Evolutionary conservation across 2,329 filamentous ascomycete genomes (phyloP).

Genomic region (Colletotrichum sp.): DNA sequence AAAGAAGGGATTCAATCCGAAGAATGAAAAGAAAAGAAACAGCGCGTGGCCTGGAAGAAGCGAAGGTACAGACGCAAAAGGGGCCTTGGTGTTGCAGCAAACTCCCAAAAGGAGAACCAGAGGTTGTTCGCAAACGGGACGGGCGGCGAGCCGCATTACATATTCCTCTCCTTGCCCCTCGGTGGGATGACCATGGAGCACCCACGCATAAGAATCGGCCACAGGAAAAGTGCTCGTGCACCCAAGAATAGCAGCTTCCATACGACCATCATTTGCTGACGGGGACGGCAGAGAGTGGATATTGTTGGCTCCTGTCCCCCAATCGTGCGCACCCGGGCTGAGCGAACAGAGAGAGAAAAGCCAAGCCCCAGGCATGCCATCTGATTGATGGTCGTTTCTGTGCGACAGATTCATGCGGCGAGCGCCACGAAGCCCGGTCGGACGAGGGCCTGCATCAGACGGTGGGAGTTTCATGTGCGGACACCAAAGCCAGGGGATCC

Average conservation of each 20-base stretch:
- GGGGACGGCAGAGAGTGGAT: background rate
- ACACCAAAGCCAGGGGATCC: background rate
- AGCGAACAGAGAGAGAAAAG: background rate
- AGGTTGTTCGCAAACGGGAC: background rate
- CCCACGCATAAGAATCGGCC: background rate
- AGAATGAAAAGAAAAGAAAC: background rate
- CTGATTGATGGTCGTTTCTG: conserved; percentile 16
- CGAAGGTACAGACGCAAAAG: conserved; percentile 8
- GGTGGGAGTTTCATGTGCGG: conserved; percentile 15
- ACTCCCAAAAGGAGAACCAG: background rate
- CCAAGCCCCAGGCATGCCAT: background rate
- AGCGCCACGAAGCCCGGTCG: conserved; percentile 9
- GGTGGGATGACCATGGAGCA: background rate
- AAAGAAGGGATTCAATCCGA: conserved; percentile 17
- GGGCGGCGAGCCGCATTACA: conserved; percentile 13
- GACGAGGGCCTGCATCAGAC: conserved; percentile 20
- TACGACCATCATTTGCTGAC: background rate
- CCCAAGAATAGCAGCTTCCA: conserved; percentile 9
- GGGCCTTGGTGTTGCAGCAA: background rate
- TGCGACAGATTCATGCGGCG: conserved; percentile 16
- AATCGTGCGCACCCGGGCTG: background rate
- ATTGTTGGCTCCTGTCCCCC: background rate
- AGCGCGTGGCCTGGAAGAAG: background rate
- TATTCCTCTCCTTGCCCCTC: background rate
- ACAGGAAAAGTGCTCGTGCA: background rate